phyloP scores from a whole-genome alignment of 2,329 filamentous ascomycete species.

The Apiospora saccharicola region DNA sequence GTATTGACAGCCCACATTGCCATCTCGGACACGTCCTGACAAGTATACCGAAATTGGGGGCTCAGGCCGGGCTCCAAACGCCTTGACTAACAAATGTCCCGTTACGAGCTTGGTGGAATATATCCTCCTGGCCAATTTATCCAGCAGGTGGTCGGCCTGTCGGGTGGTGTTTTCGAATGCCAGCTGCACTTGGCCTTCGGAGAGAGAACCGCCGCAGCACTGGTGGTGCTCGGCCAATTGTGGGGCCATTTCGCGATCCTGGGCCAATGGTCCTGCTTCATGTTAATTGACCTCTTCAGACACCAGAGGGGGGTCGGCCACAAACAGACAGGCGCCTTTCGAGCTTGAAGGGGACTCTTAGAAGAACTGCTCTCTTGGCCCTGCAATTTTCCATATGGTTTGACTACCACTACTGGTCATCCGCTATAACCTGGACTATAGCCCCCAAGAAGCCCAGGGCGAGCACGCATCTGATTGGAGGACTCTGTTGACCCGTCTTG shows the following conservation, averaged over 20 bases:
- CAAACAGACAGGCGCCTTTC: background rate
- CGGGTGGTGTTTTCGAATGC: background rate
- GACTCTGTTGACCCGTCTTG: background rate
- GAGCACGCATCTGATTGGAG: background rate
- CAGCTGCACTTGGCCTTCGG: background rate
- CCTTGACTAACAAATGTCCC: background rate
- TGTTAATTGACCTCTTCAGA: slow-evolving; percentile 4
- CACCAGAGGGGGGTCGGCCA: background rate
- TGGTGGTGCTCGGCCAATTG: background rate
- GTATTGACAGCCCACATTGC: slow-evolving; percentile 10
- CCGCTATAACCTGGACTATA: background rate
- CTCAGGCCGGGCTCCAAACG: background rate
- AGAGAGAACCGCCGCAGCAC: background rate
- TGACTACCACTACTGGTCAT: background rate
- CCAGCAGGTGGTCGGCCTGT: background rate
- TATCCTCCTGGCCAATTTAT: background rate
- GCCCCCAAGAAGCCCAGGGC: background rate
- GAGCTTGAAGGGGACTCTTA: background rate
- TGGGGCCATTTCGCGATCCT: background rate
- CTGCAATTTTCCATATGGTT: slow-evolving; percentile 1
- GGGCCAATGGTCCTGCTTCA: slow-evolving; percentile 16
- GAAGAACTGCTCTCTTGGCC: background rate
- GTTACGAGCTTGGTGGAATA: slow-evolving; percentile 10
- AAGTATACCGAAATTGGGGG: background rate
- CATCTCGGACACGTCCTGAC: background rate